Base-by-base conservation (phyloP, 371 early-diverging fungal genomes). In the Sporodiniella umbellata region DNA sequence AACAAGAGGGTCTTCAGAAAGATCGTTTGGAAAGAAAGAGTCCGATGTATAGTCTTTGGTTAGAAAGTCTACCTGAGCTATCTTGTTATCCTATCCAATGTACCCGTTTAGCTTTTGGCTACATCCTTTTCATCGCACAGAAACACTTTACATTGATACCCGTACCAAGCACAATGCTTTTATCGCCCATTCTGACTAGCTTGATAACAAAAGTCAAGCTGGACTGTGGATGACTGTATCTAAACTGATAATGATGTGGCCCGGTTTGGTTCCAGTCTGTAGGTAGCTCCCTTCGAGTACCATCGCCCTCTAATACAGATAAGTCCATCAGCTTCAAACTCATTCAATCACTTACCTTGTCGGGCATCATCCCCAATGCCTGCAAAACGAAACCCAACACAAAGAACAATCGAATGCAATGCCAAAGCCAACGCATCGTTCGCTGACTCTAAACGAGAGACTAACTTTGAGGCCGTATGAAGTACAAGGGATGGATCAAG, bases 141-240 rank as follows among this genome's bases (percentile, higher is more conserved):
- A 11, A 39, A 47, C 50, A 37, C 37, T 55, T 60, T 59, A 81
- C 86, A 64, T 83, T 85, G 33, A 86, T 66, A 11, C 78, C 81
- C 15, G 86, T 66, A 1, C 84, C 88, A 53, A 87, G 86, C 11
- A 88, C 68, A 8, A 89, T 58, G 28, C 83, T 77, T 45, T 78
- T 80, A 51, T 78, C 68, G 10, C 78, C 85, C 17, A 91, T 52
- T 26, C 71, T 70, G n/a, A 91, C 65, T 23, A 80, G 65, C 48
- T 89, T 89, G 26, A 91, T 64, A 15, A 87, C 68, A 58, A 86
- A 88, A 0, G 85, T 87, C 25, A 87, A 63, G 26, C 82, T 71
- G 0, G 88, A 87, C 44, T 87, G 81, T 5, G 84, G 68, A 63
- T 87, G 89, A 14, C 68, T 78, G 50, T 89, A 89, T 49, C 83